Evolutionary conservation across 495 filamentous ascomycete genomes (phyloP), one percentile per base, ranked within the genome.

Genomic region (Aspergillus sclerotiicarbonarius): DNA sequence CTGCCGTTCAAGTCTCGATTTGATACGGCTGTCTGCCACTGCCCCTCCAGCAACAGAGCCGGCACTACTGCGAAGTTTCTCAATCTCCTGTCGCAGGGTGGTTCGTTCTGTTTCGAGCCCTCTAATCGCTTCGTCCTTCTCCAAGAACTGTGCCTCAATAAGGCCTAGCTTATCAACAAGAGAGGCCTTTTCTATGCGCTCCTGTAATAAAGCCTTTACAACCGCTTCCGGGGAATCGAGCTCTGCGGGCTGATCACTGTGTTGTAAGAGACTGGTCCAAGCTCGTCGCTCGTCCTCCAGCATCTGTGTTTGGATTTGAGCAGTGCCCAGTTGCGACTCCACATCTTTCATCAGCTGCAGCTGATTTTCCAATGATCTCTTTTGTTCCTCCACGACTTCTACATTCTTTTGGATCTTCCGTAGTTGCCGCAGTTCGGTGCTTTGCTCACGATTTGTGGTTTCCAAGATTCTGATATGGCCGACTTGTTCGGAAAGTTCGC

Each of bases 311-410:
- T 94, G 91, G 35, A 94, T 79, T 61, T 89, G 82, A 16, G 87
- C 81, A 61, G 96, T 92, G 30, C 82, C 79, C 20, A 96, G 79
- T 63, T 96, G 87, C 16, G 83, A 77, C 55, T 90, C 82, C 12
- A 97, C 63, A 20, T 84, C 81, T 58, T 90, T 84, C 78, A 94
- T 87, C 25, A 88, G 73, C 58, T 89, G 83, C 29, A 99, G 62
- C 62, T 84, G 89, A 50, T 84, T 84, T 67, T 96, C 87, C 52
- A 99, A 76, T 0, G 84, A 82, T 59, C 88, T 81, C 76, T 98
- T 98, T 75, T 99, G 90, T 66, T 99, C 94, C 63, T 98, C 92
- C 0, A 97, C 87, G n/a, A 98, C 82, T 60, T 96, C 91, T 5
- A 96, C 85, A 35, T 87, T 90, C 69, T 90, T 92, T 63, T 90